These are phyloP conservation scores for Sanghuangporus sanghuang DNA, from an alignment of 1,284 basidiomycete genomes.

Conservation along the genomic window DNA sequence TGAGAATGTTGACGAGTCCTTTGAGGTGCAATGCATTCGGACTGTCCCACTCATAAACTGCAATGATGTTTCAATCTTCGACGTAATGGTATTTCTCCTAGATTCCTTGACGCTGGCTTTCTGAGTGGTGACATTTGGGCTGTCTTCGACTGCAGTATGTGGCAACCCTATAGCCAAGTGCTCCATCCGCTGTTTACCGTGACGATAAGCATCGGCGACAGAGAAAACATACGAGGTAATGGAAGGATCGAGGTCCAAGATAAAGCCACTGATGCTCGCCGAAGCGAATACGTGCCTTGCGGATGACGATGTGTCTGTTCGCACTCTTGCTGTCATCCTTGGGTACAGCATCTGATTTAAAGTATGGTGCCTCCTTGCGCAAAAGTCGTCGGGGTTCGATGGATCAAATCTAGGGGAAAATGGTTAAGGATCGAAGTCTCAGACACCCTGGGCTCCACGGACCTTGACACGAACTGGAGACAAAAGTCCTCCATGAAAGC, in stretches of 20 bases:
- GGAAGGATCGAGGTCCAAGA: conserved; percentile 78
- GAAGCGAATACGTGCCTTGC: conserved; percentile 59
- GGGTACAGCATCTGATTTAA: conserved; percentile 78
- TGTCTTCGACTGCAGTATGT: conserved; percentile 22
- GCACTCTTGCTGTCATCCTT: conserved; percentile 72
- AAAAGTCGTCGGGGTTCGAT: conserved; percentile 62
- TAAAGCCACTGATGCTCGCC: conserved; percentile 81
- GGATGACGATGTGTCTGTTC: conserved; percentile 46
- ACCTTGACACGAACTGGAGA: conserved; percentile 82
- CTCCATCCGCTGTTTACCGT: conserved; percentile 74
- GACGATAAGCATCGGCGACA: conserved; percentile 79
- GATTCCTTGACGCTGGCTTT: conserved; percentile 26
- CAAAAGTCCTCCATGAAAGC: conserved; percentile 68
- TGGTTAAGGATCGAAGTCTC: not conserved
- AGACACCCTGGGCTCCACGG: conserved; percentile 22
- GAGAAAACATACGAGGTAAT: conserved; percentile 79
- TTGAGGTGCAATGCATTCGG: conserved; percentile 50
- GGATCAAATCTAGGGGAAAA: conserved; percentile 68
- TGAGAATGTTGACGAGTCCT: conserved; percentile 32
- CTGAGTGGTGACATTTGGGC: conserved; percentile 24
- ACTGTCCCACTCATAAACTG: conserved; percentile 80
- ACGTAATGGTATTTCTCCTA: conserved; percentile 32
- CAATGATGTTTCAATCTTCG: conserved; percentile 68
- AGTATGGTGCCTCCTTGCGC: conserved; percentile 63
- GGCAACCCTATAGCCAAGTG: conserved; percentile 49